Evolutionary conservation across 2,329 filamentous ascomycete genomes (phyloP), one percentile per base, ranked within the genome.

Genomic region (Talaromyces islandicus): DNA sequence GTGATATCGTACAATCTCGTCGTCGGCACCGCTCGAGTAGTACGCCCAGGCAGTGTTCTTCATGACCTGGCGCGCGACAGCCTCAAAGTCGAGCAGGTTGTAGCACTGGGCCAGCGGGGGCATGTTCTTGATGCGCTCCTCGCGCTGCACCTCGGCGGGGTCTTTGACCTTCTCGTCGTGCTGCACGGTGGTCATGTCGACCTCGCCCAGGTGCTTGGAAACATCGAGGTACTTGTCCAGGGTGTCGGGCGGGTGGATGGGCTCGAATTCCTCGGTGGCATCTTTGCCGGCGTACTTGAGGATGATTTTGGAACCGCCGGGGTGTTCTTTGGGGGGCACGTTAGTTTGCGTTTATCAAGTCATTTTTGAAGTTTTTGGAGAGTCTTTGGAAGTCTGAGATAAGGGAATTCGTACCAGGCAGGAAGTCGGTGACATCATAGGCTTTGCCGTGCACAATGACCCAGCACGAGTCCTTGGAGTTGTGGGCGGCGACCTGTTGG

Each of bases 31-130:
- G 70, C 90, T 94, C 0, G 91, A 96, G 76, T 99, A 99, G 79
- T 99, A 99, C 27, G 90, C 94, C 94, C 94, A 99, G 0, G 93
- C 93, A 1, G 88, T 89, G 80, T 90, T 95, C 84, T 96, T 97
- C 93, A 97, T 97, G 60, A 95, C 86, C 43, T 86, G 82, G 68
- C 88, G 87, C 5, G 94, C 94, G 38, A 97, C 93, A 3, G 91
- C 87, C 81, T 99, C 94, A 73, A 99, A 99, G 77, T 99, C 94
- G 78, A 94, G 85, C 62, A 97, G 78, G 73, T 97, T 97, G 77
- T 92, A 96, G 80, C 92, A 96, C 73, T 95, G 89, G 65, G 90
- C 88, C 62, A 97, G 79, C 53, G 87, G 80, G 0, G 92, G 92
- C 86, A 92, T 95, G 62, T 83, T 79, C 66, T 83, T 80, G 60